Percentiles rank a stretch among this genome's conserved stretches.
These are phyloP conservation scores for Lasiodiplodia citricola DNA, from an alignment of 2,329 filamentous ascomycete species.

Conservation along the genomic window DNA sequence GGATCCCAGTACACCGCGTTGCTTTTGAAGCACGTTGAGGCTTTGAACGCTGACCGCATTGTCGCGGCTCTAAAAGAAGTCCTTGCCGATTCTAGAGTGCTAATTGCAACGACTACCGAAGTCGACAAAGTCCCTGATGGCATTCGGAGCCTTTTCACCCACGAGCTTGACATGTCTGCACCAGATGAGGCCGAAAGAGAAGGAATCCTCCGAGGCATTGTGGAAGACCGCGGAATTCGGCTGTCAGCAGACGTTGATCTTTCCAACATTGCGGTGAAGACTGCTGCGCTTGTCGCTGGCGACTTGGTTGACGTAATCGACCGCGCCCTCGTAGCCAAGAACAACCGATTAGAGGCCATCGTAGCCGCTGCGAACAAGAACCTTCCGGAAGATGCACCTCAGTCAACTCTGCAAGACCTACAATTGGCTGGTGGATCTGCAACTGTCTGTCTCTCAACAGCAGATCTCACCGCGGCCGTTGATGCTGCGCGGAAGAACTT, in stretches of 20 bases:
- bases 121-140: slow-evolving; percentile 93
- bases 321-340: slow-evolving; percentile 78
- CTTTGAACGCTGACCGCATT: slow-evolving; percentile 89
- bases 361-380: slow-evolving; percentile 55
- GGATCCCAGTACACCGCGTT: slow-evolving; percentile 82
- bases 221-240: slow-evolving; percentile 76
- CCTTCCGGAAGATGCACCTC: slow-evolving; percentile 46
- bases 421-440: slow-evolving; percentile 83
- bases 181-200: slow-evolving; percentile 93
- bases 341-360: slow-evolving; percentile 75
- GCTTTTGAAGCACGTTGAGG: slow-evolving; percentile 88
- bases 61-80: slow-evolving; percentile 83
- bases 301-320: slow-evolving; percentile 95
- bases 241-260: slow-evolving; percentile 85
- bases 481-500: slow-evolving; percentile 98
- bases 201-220: slow-evolving; percentile 79
- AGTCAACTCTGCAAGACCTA: slow-evolving; percentile 75
- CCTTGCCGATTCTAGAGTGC: slow-evolving; percentile 75
- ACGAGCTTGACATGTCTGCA: slow-evolving; percentile 91
- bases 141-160: slow-evolving; percentile 88
- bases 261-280: slow-evolving; percentile 86
- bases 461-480: slow-evolving; percentile 90
- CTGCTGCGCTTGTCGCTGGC: slow-evolving; percentile 90
- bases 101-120: slow-evolving; percentile 94
- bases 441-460: slow-evolving; percentile 76